Base-by-base conservation (phyloP, 108 stramenopile genomes). In the Pseudonitzschia delicatissima region DNA sequence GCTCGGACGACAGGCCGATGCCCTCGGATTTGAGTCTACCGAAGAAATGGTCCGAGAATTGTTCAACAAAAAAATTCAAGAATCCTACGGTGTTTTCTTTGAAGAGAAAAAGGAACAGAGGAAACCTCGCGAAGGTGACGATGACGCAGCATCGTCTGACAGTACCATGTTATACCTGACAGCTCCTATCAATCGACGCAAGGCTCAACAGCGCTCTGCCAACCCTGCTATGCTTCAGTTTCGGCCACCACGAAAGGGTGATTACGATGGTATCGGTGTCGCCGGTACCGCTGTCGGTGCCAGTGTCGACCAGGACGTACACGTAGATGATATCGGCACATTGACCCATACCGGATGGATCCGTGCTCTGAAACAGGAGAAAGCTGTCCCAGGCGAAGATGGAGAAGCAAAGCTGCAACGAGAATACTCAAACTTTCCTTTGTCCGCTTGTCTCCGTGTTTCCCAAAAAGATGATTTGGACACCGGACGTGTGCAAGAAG, bases 391-490 rank as follows among this genome's bases (percentile, higher is more conserved):
- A 18, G 50, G 15, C 27, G 66, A 67, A 36, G 20, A 26, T 5
- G 33, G 26, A 11, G 47, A 49, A 33, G 29, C 11, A 27, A 55
- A 55, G 31, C 27, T 55, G 29, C 28, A 55, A 7, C 53, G 62
- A 45, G 57, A 40, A 44, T 77, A 71, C 39, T 15, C 37, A 33
- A 67, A 81, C 34, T 70, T 77, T 40, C 87, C 87, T 34, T 49
- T 92, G 47, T 84, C 85, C 18, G 87, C 91, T 5, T 85, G 86
- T 13, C 55, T 92, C 20, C 82, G 91, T 18, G 84, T 92, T 12
- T 73, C 67, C 52, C 78, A 72, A 57, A 74, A 78, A 45, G 74
- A 78, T 31, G 85, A 83, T 68, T 67, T 78, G 2, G 83, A 82
- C 33, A 68, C 71, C n/a, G 82, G 76, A 40, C 61, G 66, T 8